phyloP scores from a whole-genome alignment of 1,284 basidiomycete species.

The Phellinidium pouzarii region DNA sequence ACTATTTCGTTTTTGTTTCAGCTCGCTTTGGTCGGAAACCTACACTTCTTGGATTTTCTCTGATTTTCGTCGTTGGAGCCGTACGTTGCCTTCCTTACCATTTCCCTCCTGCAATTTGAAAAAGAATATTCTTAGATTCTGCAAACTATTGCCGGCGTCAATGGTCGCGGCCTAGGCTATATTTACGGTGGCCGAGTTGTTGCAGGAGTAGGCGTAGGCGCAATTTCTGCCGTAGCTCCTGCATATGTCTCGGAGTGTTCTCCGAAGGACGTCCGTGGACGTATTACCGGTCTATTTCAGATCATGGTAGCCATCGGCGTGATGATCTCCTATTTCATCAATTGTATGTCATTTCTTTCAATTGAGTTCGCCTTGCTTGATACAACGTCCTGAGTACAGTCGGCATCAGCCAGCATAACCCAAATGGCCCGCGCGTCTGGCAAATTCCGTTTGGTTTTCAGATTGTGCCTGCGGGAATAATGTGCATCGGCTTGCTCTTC shows the following conservation, averaged over 20 bases:
- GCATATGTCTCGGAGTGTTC: conserved; percentile 76
- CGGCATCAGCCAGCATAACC: conserved; percentile 52
- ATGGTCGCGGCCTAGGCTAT: conserved; percentile 47
- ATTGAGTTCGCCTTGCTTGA: not conserved
- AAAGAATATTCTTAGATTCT: conserved; percentile 32
- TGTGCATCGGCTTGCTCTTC: conserved; percentile 66
- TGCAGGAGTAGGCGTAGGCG: conserved; percentile 63
- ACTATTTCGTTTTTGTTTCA: conserved; percentile 25
- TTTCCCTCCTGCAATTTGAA: not conserved
- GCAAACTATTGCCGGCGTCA: conserved; percentile 52
- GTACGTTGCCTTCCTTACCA: conserved; percentile 34
- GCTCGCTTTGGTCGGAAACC: conserved; percentile 49
- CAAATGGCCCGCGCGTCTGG: conserved; percentile 49
- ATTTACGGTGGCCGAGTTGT: conserved; percentile 76
- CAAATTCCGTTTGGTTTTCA: conserved; percentile 71
- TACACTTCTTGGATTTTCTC: conserved; percentile 50
- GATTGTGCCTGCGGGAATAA: conserved; percentile 71
- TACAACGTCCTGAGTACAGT: conserved; percentile 32
- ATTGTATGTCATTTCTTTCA: conserved; percentile 39
- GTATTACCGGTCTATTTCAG: conserved; percentile 74
- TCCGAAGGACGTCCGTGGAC: conserved; percentile 67
- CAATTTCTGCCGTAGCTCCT: conserved; percentile 61
- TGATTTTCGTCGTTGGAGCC: conserved; percentile 63
- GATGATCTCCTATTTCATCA: conserved; percentile 75
- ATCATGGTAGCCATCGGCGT: conserved; percentile 74